Evolutionary conservation across 768 basidiomycete genomes (phyloP).

Genomic region (Macrolepiota fuliginosa): DNA sequence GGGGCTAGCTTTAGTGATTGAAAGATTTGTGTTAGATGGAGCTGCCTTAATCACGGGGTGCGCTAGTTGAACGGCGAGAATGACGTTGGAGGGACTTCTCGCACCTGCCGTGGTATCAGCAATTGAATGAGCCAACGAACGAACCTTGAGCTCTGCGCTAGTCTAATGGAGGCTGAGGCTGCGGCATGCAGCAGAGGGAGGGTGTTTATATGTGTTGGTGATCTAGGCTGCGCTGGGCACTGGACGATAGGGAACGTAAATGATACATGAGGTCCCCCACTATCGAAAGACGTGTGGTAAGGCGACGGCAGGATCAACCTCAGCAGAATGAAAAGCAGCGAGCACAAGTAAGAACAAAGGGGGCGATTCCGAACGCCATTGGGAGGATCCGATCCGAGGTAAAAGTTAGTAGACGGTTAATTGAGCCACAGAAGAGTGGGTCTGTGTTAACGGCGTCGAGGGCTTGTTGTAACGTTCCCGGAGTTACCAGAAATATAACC

Average conservation of each 20-base stretch:
- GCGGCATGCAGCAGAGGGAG: not conserved
- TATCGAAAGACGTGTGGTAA: not conserved
- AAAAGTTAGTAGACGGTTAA: not conserved
- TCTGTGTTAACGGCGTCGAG: not conserved
- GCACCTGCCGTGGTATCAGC: not conserved
- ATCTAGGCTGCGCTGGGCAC: not conserved
- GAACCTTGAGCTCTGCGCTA: not conserved
- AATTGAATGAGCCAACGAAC: not conserved
- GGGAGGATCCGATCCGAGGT: not conserved
- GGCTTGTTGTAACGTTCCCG: not conserved
- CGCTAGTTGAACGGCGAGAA: not conserved
- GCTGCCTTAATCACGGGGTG: not conserved
- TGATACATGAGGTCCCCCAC: not conserved
- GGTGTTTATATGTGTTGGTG: not conserved
- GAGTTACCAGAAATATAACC: not conserved
- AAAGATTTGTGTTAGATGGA: not conserved
- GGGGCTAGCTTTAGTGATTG: not conserved
- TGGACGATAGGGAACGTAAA: not conserved
- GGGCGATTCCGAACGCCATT: no score
- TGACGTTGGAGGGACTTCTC: not conserved
- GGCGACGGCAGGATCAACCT: not conserved
- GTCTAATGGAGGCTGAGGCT: not conserved
- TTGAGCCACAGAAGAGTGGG: not conserved
- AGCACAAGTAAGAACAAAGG: no score
- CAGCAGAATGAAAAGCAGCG: not conserved